Base-by-base conservation (phyloP, 371 early-diverging fungal genomes). In the Quaeritorhiza haematococci region DNA sequence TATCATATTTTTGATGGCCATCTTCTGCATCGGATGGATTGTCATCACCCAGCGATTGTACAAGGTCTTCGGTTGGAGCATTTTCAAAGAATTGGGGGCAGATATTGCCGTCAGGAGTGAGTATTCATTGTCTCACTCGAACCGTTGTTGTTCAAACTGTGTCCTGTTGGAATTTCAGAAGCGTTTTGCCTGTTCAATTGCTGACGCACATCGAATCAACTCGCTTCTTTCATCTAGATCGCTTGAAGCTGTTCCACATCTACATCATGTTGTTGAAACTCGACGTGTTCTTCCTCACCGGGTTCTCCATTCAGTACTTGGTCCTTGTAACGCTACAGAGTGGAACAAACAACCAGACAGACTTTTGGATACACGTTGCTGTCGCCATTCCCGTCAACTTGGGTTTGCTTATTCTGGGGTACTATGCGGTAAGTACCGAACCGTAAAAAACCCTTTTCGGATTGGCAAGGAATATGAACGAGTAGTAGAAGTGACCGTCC, bases 31-130 rank as follows among this genome's bases (percentile, higher is more conserved):
- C 26, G 74, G 67, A 0, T 75, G 79, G 75, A 6, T 59, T 41
- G 58, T 63, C 46, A 53, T 75, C 29, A 28, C 66, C 4, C 59
- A 53, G 33, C 63, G 62, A 42, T 63, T 78, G 46, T 70, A 75
- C 60, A 48, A 61, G 8, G 58, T 75, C 8, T 78, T 78, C 69
- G 79, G 79, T 19, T 78, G 79, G 79, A 64, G 54, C 21, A 64
- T 72, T 8, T 78, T 74, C 55, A 78, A 78, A 60, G 67, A 74
- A 41, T 55, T 78, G 33, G 79, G 79, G 10, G 79, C 79, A 2
- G 79, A 78, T 52, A 61, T 78, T 21, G 47, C 51, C 17, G 67
- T 74, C 1, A 50, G 65, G 44, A 61, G 72, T 72, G 56, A 65
- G 77, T 66, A 15, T 23, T 17, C 24, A 17, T 2, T 26, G 27